phyloP scores from a whole-genome alignment of 805 yeast genomes.

The Lipomyces lipofer region DNA sequence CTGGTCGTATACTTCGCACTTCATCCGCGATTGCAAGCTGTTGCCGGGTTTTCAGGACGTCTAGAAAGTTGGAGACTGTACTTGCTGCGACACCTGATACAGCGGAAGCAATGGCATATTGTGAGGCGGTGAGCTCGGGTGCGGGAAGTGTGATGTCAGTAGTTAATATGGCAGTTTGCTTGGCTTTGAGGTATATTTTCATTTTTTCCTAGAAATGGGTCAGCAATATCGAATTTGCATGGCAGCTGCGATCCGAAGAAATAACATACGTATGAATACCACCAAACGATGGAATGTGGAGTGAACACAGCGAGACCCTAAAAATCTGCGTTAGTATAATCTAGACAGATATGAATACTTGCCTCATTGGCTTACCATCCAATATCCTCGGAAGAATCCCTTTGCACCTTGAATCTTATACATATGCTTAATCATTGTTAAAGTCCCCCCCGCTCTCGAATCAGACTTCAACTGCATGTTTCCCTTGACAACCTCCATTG shows the following conservation, averaged over 20 bases:
- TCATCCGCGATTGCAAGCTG: conserved; percentile 47
- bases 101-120: conserved; percentile 39
- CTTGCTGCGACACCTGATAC: conserved; percentile 42
- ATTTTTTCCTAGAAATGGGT: conserved; percentile 18
- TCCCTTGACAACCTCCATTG: conserved; percentile 49
- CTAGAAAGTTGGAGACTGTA: conserved; percentile 43
- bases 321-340: too few species aligned
- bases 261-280: conserved; percentile 43
- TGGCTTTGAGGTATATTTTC: conserved; percentile 12
- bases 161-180: not conserved
- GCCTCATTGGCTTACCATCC: conserved; percentile 41
- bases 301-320: conserved; percentile 45
- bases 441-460: conserved; percentile 25
- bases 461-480: conserved; percentile 43
- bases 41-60: conserved; percentile 47
- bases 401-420: conserved; percentile 64
- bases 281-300: conserved; percentile 47
- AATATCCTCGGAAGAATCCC: conserved; percentile 78
- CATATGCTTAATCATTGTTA: conserved; percentile 40
- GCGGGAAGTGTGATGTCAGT: not conserved
- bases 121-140: conserved; percentile 17
- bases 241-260: too few species aligned
- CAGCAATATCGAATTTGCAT: too few species aligned
- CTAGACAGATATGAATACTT: too few species aligned
- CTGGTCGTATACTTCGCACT: conserved; percentile 42